A percentile compares a stretch with the other conserved stretches of the same genome.
Conservation (phyloP, 495 filamentous ascomycete species). For the Podospora comata region DNA sequence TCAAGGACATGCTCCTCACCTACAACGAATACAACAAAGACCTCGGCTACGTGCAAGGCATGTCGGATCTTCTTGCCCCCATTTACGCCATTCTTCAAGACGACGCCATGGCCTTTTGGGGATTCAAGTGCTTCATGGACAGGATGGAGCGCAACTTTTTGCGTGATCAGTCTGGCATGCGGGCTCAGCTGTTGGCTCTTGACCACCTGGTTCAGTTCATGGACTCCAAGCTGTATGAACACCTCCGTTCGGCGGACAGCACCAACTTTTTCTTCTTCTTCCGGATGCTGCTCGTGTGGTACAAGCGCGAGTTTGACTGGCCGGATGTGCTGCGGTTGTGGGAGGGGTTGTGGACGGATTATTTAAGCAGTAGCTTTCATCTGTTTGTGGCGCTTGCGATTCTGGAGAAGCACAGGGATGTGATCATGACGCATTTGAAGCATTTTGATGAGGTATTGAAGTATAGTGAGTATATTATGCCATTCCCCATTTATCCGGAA, state of each 20-base stretch:
- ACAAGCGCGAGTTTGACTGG: constrained; percentile 95
- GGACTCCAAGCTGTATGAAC: constrained; percentile 89
- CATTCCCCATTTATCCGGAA: too few species aligned
- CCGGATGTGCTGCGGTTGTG: constrained; percentile 80
- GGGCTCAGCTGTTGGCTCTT: constrained; percentile 80
- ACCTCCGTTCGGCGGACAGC: constrained; percentile 82
- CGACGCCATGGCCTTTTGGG: constrained; percentile 96
- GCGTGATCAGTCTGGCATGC: constrained; percentile 93
- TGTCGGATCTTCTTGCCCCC: constrained; percentile 94
- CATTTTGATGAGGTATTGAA: constrained; percentile 97
- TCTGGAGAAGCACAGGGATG: constrained; percentile 87
- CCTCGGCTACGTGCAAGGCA: constrained; percentile 95
- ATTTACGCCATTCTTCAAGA: constrained; percentile 97
- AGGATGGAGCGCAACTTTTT: constrained; percentile 98
- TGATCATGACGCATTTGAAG: constrained; percentile 92
- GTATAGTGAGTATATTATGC: constrained; percentile 62
- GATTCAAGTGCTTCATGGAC: constrained; percentile 92
- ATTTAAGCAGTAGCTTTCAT: constrained; percentile 81
- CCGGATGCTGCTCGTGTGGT: constrained; percentile 97
- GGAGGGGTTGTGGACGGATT: constrained; percentile 96
- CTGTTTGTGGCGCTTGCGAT: constrained; percentile 92
- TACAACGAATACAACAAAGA: constrained; percentile 96
- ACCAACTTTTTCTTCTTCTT: constrained; percentile 99
- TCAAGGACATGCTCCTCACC: constrained; percentile 98
- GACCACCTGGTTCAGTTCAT: constrained; percentile 94